Conservation (phyloP, 2,329 filamentous ascomycete species). For the Graphiopsis chlorocephala region DNA sequence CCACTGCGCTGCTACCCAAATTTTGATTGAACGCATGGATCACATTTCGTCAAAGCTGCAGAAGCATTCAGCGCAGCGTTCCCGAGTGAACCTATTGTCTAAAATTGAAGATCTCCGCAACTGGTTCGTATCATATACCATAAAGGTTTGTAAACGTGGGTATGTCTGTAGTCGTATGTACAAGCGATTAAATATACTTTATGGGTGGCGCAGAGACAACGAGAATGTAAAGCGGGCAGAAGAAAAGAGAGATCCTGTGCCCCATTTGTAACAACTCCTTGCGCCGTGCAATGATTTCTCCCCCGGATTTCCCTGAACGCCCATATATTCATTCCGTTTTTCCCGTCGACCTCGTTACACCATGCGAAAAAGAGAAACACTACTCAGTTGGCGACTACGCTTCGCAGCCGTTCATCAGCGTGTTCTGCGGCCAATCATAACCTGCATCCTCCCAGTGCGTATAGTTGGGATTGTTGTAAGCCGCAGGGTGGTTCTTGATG, state of each 20-base stretch:
- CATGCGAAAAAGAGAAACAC: background rate
- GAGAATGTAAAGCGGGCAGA: background rate
- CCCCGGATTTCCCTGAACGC: background rate
- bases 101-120: too few species aligned
- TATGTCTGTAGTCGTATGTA: background rate
- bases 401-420: constrained; percentile 56
- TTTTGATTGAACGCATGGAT: too few species aligned
- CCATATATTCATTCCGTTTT: background rate
- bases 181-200: background rate
- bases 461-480: constrained; percentile 63
- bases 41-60: too few species aligned
- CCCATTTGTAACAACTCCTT: background rate
- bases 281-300: background rate
- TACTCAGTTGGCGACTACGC: background rate
- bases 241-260: background rate
- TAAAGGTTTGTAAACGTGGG: background rate
- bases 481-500: constrained; percentile 59
- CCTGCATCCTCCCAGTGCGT: constrained; percentile 58
- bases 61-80: too few species aligned
- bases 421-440: constrained; percentile 61
- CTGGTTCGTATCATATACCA: too few species aligned
- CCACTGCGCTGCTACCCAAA: background rate
- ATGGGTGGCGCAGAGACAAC: background rate
- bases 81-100: too few species aligned
- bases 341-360: background rate